These are phyloP conservation scores for Wickerhamomyces silvicola DNA, from an alignment of 805 yeast species.

Conservation along the genomic window DNA sequence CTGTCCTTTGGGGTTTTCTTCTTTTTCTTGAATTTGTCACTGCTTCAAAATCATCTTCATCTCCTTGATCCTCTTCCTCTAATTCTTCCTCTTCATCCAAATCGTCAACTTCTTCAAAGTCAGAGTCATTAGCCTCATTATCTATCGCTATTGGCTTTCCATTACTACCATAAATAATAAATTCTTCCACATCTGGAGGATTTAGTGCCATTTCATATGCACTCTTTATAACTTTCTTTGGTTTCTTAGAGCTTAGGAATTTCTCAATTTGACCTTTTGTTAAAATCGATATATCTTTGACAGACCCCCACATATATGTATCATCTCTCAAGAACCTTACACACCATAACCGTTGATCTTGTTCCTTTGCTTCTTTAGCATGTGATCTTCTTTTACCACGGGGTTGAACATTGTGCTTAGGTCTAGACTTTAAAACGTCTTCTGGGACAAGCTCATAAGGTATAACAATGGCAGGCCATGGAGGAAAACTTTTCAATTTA, in stretches of 20 bases:
- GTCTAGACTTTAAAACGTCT: constrained; percentile 42
- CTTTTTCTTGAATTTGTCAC: constrained; percentile 12
- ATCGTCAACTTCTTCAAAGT: constrained; percentile 17
- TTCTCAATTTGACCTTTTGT: constrained; percentile 34
- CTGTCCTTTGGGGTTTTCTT: constrained; percentile 8
- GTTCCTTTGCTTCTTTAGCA: constrained; percentile 1
- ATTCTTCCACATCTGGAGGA: constrained; percentile 42
- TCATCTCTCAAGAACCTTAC: constrained; percentile 70
- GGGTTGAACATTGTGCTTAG: constrained; percentile 29
- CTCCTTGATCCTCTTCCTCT: constrained; percentile 23
- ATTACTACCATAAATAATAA: constrained; percentile 34
- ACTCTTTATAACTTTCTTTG: constrained; percentile 36
- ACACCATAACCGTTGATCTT: constrained; percentile 29
- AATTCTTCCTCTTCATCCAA: constrained; percentile 22
- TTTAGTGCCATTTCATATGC: constrained; percentile 52
- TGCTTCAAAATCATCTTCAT: constrained; percentile 21
- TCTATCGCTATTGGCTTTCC: constrained; percentile 32
- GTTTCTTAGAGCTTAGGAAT: constrained; percentile 31
- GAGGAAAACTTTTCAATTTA: constrained; percentile 79
- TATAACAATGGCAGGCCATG: constrained; percentile 87
- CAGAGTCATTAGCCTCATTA: constrained; percentile 28
- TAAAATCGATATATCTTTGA: constrained; percentile 44
- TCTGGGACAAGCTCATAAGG: constrained; percentile 56
- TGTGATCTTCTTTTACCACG: constrained; percentile 7
- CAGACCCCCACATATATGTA: constrained; percentile 61